Percentiles rank a stretch among this genome's conserved stretches.
phyloP scores from a whole-genome alignment of 148 eudicot species.

The Camellia sinensis region DNA sequence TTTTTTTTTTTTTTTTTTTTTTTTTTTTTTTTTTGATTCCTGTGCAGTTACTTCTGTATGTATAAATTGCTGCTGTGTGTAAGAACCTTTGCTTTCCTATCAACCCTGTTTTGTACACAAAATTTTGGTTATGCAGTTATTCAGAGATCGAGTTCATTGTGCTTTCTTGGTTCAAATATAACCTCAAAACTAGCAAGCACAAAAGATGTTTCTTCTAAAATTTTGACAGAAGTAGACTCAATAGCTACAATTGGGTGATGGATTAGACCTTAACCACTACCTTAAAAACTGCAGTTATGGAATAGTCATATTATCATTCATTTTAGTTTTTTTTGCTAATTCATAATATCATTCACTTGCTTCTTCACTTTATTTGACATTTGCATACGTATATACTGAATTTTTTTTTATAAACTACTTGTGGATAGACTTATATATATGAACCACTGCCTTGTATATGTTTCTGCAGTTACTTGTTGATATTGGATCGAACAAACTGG shows the following conservation, averaged over 20 bases:
- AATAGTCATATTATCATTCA: background rate
- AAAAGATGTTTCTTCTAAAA: background rate
- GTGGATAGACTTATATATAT: background rate
- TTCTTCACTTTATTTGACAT: background rate
- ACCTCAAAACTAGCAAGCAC: background rate
- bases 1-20: background rate
- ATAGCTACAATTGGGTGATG: background rate
- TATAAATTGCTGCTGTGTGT: background rate
- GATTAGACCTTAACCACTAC: background rate
- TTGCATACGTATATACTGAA: background rate
- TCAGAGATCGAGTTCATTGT: background rate
- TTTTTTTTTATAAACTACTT: background rate
- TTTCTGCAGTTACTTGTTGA: slow-evolving; percentile 74
- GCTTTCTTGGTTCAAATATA: background rate
- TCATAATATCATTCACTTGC: background rate
- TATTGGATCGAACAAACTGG: slow-evolving; percentile 89
- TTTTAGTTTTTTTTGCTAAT: background rate
- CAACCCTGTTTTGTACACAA: background rate
- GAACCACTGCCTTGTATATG: background rate
- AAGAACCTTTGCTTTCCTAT: background rate
- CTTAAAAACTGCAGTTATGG: background rate
- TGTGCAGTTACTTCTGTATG: background rate
- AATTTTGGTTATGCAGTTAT: background rate
- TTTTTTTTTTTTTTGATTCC: too few species aligned
- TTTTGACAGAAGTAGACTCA: background rate